Conservation (phyloP, 1,284 basidiomycete genomes). For the Dichomitus squalens region DNA sequence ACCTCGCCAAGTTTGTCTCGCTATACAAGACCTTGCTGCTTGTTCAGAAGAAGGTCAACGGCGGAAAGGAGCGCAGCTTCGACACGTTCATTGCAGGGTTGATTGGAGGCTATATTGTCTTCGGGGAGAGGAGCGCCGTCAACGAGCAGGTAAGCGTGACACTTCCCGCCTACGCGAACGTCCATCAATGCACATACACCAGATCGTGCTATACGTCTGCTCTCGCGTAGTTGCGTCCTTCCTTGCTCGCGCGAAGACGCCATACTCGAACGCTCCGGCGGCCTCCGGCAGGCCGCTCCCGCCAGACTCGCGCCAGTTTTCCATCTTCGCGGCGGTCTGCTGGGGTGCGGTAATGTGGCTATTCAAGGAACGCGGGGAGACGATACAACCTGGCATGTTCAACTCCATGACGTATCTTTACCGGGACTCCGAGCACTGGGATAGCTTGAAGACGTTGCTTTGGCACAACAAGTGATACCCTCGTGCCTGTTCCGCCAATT, state of each 20-base stretch:
- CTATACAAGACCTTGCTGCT: constrained; percentile 90
- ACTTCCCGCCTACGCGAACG: neutral
- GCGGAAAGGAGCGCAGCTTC: constrained; percentile 76
- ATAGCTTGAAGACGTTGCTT: constrained; percentile 66
- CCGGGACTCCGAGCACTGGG: constrained; percentile 79
- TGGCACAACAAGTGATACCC: constrained; percentile 72
- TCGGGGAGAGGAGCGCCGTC: constrained; percentile 94
- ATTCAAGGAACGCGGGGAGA: constrained; percentile 85
- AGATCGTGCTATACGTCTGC: constrained; percentile 97
- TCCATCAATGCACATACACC: neutral
- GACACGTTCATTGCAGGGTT: constrained; percentile 96
- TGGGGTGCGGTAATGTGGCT: constrained; percentile 99
- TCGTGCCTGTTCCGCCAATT: neutral
- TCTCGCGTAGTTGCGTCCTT: constrained; percentile 88
- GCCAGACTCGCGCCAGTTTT: constrained; percentile 82
- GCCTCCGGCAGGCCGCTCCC: constrained; percentile 69
- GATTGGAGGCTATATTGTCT: constrained; percentile 90
- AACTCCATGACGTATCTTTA: constrained; percentile 84
- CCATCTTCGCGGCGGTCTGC: constrained; percentile 84
- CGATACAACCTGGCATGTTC: constrained; percentile 93
- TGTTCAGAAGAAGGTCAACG: constrained; percentile 78
- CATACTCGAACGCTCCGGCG: constrained; percentile 44
- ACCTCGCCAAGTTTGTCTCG: constrained; percentile 92
- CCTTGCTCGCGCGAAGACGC: constrained; percentile 69
- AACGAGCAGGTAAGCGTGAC: constrained; percentile 86